Percentiles rank a stretch among this genome's conserved stretches.
These are phyloP conservation scores for Actinidia arguta DNA, from an alignment of 179 eudicot species.

Conservation along the genomic window DNA sequence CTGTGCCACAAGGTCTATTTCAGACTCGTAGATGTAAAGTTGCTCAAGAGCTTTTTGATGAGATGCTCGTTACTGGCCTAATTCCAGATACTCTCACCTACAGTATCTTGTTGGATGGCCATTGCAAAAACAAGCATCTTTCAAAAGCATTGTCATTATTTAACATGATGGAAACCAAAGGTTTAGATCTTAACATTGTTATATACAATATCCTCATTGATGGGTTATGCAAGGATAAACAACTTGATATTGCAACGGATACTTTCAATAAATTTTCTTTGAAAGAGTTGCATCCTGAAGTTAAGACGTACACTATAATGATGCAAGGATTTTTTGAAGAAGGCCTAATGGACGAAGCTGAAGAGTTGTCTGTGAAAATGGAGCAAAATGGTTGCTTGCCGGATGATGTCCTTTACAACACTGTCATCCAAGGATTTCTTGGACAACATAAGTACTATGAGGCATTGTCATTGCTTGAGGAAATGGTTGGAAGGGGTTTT, in stretches of 20 bases:
- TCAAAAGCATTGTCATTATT: slow-evolving; percentile 6
- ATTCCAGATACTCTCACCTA: not conserved
- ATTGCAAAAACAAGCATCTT: slow-evolving; percentile 13
- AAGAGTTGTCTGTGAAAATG: not conserved
- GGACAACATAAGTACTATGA: not conserved
- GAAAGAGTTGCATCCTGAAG: not conserved
- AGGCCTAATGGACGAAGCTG: not conserved
- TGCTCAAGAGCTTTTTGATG: slow-evolving; percentile 2
- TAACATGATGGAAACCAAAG: not conserved
- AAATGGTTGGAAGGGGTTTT: slow-evolving; percentile 4
- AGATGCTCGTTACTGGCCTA: not conserved
- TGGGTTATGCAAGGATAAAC: not conserved
- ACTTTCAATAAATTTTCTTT: not conserved
- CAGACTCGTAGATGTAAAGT: not conserved
- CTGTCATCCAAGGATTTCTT: not conserved
- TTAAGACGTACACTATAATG: slow-evolving; percentile 1
- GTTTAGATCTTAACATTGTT: not conserved
- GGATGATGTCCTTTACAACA: not conserved
- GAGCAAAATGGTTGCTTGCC: slow-evolving; percentile 4
- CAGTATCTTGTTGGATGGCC: slow-evolving; percentile 2
- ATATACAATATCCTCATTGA: not conserved
- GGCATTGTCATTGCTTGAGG: not conserved
- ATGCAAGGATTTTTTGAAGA: slow-evolving; percentile 1
- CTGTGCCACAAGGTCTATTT: not conserved
- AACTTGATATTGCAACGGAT: not conserved